Percentiles rank a stretch among this genome's conserved stretches.
These are phyloP conservation scores for Puya raimondii DNA, from an alignment of 176 grass and related monocot genomes.

Conservation along the genomic window DNA sequence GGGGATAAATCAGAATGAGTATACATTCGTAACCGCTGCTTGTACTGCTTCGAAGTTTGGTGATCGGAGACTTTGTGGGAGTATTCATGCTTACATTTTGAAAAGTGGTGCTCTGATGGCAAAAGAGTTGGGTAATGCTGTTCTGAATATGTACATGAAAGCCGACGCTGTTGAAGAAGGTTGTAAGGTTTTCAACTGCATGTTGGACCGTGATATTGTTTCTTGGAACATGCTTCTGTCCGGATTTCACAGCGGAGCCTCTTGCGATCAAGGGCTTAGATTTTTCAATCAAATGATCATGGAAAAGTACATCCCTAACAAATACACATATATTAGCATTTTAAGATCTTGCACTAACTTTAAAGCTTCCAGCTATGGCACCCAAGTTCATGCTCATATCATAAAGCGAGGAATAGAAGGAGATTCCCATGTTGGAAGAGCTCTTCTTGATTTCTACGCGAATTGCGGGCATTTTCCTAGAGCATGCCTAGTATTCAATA, in stretches of 20 bases:
- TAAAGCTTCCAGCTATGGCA: conserved; percentile 17
- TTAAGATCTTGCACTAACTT: conserved; percentile 35
- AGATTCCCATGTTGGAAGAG: conserved; percentile 32
- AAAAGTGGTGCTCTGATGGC: conserved; percentile 21
- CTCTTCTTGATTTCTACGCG: conserved; percentile 40
- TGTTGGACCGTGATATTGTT: conserved; percentile 22
- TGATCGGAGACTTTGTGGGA: conserved; percentile 23
- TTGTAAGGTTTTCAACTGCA: conserved; percentile 11
- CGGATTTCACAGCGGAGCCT: conserved; percentile 33
- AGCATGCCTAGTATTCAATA: conserved; percentile 22
- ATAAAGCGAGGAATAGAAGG: conserved; percentile 28
- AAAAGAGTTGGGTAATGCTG: conserved; percentile 27
- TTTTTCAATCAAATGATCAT: conserved; percentile 33
- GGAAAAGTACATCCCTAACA: conserved; percentile 22
- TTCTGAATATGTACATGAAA: conserved; percentile 44
- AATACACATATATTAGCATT: conserved; percentile 26
- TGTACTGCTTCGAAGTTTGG: conserved; percentile 19
- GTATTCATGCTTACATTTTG: conserved; percentile 27
- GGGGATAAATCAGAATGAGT: conserved; percentile 26
- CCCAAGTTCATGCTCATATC: conserved; percentile 35
- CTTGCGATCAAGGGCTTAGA: conserved; percentile 22
- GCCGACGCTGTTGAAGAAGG: conserved; percentile 23
- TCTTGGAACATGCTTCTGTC: conserved; percentile 44
- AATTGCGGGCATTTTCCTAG: conserved; percentile 26
- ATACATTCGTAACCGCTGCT: conserved; percentile 20